Evolutionary conservation across 1,284 basidiomycete species (phyloP).

Genomic region (Blastosporella zonata): DNA sequence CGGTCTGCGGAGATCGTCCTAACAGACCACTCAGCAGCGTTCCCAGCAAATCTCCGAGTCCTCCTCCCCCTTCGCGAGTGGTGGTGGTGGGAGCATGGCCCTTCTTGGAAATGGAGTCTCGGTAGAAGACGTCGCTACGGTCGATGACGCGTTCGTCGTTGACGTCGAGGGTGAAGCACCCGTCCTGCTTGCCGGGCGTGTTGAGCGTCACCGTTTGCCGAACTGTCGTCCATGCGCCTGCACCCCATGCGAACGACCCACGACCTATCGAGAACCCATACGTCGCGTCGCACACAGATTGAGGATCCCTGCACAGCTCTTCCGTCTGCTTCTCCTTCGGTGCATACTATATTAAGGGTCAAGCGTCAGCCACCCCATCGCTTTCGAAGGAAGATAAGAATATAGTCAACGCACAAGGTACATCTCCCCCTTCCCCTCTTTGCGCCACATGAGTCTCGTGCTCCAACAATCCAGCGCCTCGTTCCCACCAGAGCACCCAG

Average conservation of each 20-base stretch:
- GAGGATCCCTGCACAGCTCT: slow-evolving; percentile 52
- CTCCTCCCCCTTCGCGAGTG: neutral
- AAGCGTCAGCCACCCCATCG: neutral
- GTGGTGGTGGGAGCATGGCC: neutral
- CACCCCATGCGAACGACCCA: slow-evolving; percentile 65
- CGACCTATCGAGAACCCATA: slow-evolving; percentile 76
- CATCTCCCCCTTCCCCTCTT: slow-evolving; percentile 58
- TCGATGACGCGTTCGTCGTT: slow-evolving; percentile 52
- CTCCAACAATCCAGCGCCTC: slow-evolving; percentile 62
- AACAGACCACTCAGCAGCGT: slow-evolving; percentile 17
- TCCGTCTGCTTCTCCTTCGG: slow-evolving; percentile 55
- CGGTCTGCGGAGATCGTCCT: neutral
- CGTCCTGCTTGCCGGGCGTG: slow-evolving; percentile 60
- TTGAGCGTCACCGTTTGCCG: slow-evolving; percentile 45
- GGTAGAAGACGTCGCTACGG: slow-evolving; percentile 58
- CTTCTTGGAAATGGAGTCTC: slow-evolving; percentile 33
- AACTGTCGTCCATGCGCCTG: slow-evolving; percentile 67
- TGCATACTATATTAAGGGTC: slow-evolving; percentile 51
- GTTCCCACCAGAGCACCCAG: slow-evolving; percentile 66
- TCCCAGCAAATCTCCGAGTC: slow-evolving; percentile 17
- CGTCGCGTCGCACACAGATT: slow-evolving; percentile 56
- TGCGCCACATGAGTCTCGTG: slow-evolving; percentile 75
- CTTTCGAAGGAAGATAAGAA: too few relatives aligned
- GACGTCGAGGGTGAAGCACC: slow-evolving; percentile 47
- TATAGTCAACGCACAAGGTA: slow-evolving; percentile 62